These are phyloP conservation scores for Vaccinium darrowii DNA, from an alignment of 148 eudicot species.

Conservation along the genomic window DNA sequence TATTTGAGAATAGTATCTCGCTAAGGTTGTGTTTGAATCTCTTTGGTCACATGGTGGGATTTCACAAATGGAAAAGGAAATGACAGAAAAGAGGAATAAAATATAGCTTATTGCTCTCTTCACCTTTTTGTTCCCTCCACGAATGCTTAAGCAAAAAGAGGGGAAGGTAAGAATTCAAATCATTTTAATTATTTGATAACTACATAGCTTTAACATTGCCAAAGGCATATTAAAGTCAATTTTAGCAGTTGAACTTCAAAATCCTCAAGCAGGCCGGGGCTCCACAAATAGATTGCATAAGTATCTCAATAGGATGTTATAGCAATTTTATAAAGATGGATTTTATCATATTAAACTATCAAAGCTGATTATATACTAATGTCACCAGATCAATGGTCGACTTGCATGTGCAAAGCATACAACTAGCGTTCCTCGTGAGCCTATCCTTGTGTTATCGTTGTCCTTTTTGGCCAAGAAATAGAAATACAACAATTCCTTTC, in stretches of 20 bases:
- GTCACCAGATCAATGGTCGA: no score
- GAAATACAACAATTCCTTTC: not conserved
- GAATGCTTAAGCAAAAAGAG: not conserved
- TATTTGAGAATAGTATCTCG: not conserved
- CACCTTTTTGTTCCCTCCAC: not conserved
- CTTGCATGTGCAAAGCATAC: no score
- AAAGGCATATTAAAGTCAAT: not conserved
- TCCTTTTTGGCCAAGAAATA: not conserved
- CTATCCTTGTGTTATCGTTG: no score
- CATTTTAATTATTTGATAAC: not conserved
- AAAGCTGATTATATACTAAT: not conserved
- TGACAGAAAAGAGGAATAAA: not conserved
- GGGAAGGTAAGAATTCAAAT: not conserved
- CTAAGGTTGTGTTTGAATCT: not conserved
- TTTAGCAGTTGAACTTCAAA: not conserved
- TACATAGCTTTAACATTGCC: not conserved
- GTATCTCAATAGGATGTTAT: not conserved
- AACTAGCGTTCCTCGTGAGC: no score
- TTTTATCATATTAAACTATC: not conserved
- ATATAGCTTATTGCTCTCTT: not conserved
- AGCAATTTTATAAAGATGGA: not conserved
- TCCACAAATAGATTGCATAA: not conserved
- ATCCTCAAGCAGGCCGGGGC: not conserved
- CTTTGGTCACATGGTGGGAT: not conserved
- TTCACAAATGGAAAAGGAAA: not conserved